Evolutionary conservation across 2,329 filamentous ascomycete genomes (phyloP).

Genomic region (Cercospora sp.): DNA sequence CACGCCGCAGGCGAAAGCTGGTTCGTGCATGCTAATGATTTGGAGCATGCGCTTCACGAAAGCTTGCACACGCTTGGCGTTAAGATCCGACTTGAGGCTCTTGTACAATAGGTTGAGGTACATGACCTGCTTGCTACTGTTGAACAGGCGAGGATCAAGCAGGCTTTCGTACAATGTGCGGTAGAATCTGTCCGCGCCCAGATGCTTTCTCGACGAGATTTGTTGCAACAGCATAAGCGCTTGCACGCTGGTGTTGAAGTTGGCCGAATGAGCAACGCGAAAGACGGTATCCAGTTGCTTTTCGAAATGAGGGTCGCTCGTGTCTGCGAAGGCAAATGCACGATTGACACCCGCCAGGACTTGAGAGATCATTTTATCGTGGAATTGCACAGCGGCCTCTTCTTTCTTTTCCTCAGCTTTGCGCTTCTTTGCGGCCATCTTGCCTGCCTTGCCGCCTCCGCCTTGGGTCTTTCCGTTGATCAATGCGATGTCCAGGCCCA

Average conservation of each 20-base stretch:
- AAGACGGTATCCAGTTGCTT: slow-evolving; percentile 92
- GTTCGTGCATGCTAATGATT: slow-evolving; percentile 82
- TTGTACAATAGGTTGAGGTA: slow-evolving; percentile 92
- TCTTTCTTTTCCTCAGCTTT: slow-evolving; percentile 44
- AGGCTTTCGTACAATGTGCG: slow-evolving; percentile 93
- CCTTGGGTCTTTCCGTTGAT: slow-evolving; percentile 49
- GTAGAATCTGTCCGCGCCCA: slow-evolving; percentile 89
- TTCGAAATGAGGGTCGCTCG: slow-evolving; percentile 77
- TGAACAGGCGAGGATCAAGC: slow-evolving; percentile 81
- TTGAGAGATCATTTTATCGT: slow-evolving; percentile 89
- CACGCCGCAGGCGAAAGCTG: slow-evolving; percentile 89
- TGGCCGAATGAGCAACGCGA: slow-evolving; percentile 93
- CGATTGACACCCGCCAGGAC: slow-evolving; percentile 93
- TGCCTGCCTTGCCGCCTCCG: slow-evolving; percentile 55
- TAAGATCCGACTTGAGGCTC: slow-evolving; percentile 85
- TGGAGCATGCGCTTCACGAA: slow-evolving; percentile 94
- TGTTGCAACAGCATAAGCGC: slow-evolving; percentile 94
- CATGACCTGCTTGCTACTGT: slow-evolving; percentile 90
- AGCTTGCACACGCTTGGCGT: slow-evolving; percentile 86
- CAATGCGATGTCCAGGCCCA: slow-evolving; percentile 22
- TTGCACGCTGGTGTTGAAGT: slow-evolving; percentile 98
- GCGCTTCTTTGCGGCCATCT: slow-evolving; percentile 53
- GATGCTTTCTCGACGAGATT: slow-evolving; percentile 75
- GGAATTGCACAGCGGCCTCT: slow-evolving; percentile 60
- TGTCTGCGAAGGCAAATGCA: slow-evolving; percentile 86